Evolutionary conservation across 805 yeast genomes (phyloP).

Genomic region (Lachancea cidri): DNA sequence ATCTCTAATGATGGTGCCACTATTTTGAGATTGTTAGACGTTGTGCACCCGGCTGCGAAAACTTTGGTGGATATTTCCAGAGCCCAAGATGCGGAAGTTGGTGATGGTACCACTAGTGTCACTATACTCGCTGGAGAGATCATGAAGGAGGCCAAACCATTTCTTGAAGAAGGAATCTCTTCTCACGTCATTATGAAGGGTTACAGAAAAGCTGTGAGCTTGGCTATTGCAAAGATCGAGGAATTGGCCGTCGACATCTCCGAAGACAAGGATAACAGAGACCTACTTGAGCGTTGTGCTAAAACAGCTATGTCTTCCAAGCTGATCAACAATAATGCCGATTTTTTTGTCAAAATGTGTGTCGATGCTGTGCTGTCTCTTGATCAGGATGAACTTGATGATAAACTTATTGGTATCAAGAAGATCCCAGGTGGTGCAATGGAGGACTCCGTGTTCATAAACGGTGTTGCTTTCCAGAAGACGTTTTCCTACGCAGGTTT

Average conservation of each 20-base stretch:
- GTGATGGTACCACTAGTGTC: slow-evolving; percentile 97
- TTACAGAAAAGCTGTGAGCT: slow-evolving; percentile 77
- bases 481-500: slow-evolving; percentile 98
- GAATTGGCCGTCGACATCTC: slow-evolving; percentile 72
- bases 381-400: slow-evolving; percentile 83
- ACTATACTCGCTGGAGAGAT: slow-evolving; percentile 88
- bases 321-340: slow-evolving; percentile 78
- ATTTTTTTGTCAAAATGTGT: slow-evolving; percentile 90
- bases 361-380: slow-evolving; percentile 90
- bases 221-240: slow-evolving; percentile 80
- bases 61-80: slow-evolving; percentile 91
- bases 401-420: slow-evolving; percentile 86
- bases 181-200: slow-evolving; percentile 98
- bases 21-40: slow-evolving; percentile 85
- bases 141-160: slow-evolving; percentile 87
- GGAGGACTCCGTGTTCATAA: slow-evolving; percentile 84
- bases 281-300: slow-evolving; percentile 83
- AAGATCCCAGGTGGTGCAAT: slow-evolving; percentile 94
- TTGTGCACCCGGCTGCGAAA: slow-evolving; percentile 96
- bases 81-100: slow-evolving; percentile 97
- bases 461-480: slow-evolving; percentile 96
- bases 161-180: slow-evolving; percentile 81
- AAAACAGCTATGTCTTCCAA: slow-evolving; percentile 91
- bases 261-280: slow-evolving; percentile 58
- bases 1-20: slow-evolving; percentile 99